Percentiles rank a stretch among this genome's conserved stretches.
Evolutionary conservation across 768 basidiomycete species (phyloP).

Genomic region (Rhodocollybia butyracea): DNA sequence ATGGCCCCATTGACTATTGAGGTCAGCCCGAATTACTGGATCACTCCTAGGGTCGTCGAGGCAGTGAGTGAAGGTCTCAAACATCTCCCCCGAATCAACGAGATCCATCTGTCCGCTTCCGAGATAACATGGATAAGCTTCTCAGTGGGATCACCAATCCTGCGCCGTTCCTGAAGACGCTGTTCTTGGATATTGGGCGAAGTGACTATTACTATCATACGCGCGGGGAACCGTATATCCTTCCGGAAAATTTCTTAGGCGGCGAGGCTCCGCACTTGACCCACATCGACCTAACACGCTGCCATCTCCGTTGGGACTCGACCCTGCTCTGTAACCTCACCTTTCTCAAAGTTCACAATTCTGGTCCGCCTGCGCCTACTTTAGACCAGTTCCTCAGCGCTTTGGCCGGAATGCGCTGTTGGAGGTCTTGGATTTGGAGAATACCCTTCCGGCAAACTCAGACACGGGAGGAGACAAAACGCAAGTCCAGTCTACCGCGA

Average conservation of each 20-base stretch:
- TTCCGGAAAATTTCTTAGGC: slow-evolving; percentile 25
- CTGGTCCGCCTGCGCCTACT: slow-evolving; percentile 27
- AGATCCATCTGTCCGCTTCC: slow-evolving; percentile 27
- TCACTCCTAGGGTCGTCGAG: slow-evolving; percentile 23
- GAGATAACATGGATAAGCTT: slow-evolving; percentile 22
- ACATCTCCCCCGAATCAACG: slow-evolving; percentile 30
- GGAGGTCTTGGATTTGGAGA: slow-evolving; percentile 30
- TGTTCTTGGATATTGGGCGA: slow-evolving; percentile 21
- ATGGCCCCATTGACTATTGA: slow-evolving; percentile 31
- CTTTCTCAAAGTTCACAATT: slow-evolving; percentile 31
- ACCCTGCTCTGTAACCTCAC: slow-evolving; percentile 31
- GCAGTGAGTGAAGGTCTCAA: slow-evolving; percentile 26
- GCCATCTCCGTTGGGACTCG: slow-evolving; percentile 34
- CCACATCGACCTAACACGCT: slow-evolving; percentile 30
- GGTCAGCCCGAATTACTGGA: slow-evolving; percentile 18
- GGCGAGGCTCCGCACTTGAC: slow-evolving; percentile 32
- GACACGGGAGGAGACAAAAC: slow-evolving; percentile 3
- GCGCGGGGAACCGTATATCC: slow-evolving; percentile 16
- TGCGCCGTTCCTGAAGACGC: slow-evolving; percentile 30
- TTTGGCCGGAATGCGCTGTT: slow-evolving; percentile 31
- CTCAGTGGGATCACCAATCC: slow-evolving; percentile 18
- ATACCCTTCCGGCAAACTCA: slow-evolving; percentile 28
- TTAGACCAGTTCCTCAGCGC: slow-evolving; percentile 27
- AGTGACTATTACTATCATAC: slow-evolving; percentile 15
- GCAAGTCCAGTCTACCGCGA: slow-evolving; percentile 16